Percentiles rank a stretch among this genome's conserved stretches.
Evolutionary conservation across 192 early-diverging fungal species (phyloP).

Genomic region (Pecoramyces ruminantium): DNA sequence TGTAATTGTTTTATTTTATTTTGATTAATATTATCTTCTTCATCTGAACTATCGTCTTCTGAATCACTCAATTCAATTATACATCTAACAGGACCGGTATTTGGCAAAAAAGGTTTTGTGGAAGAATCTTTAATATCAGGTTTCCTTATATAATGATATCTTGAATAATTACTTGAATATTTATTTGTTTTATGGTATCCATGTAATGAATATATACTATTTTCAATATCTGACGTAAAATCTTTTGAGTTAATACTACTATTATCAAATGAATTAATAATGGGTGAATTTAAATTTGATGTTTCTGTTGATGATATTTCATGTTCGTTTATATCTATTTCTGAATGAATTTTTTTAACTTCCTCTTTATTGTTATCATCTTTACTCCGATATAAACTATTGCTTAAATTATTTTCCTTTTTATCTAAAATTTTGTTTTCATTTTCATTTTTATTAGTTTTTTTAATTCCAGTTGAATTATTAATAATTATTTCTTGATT

Average conservation of each 20-base stretch:
- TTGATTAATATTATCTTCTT: background rate
- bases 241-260: background rate
- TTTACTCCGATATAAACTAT: no score
- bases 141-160: background rate
- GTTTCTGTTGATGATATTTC: background rate
- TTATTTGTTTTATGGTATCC: background rate
- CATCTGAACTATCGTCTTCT: background rate
- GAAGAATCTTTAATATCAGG: background rate
- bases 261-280: background rate
- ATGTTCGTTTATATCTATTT: background rate
- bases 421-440: no score
- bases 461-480: no score
- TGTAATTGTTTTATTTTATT: background rate
- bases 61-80: background rate
- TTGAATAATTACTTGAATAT: background rate
- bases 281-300: background rate
- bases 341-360: no score
- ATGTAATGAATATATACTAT: background rate
- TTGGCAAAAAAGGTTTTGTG: background rate
- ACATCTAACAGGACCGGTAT: background rate
- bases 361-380: no score
- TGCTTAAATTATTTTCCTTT: no score
- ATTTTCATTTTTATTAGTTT: no score
- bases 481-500: no score
- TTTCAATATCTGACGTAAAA: background rate